Evolutionary conservation across 306 rosid species (phyloP).

Genomic region (Glycine soja): DNA sequence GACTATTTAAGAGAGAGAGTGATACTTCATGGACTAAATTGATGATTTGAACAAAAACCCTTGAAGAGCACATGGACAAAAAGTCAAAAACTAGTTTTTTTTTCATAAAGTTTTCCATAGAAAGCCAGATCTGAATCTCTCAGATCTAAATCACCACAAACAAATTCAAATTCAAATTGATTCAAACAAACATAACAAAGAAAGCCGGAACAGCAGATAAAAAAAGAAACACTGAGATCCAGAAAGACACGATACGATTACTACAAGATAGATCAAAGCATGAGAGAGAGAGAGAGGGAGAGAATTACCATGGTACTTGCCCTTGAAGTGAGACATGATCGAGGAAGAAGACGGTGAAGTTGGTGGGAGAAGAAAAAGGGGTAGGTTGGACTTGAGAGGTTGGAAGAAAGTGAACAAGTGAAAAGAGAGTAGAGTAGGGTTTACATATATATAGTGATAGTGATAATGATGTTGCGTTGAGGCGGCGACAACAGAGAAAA

Average conservation of each 20-base stretch:
- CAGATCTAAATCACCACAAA: background rate
- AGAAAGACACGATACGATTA: background rate
- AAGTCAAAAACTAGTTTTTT: background rate
- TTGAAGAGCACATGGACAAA: background rate
- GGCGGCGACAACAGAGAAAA: background rate
- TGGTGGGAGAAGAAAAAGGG: background rate
- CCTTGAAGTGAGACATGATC: conserved; percentile 53
- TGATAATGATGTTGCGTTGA: background rate
- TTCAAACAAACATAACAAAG: background rate
- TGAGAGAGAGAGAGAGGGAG: background rate
- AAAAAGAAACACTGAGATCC: conserved; percentile 7
- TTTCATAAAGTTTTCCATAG: background rate
- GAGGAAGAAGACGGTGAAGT: background rate
- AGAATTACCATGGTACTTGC: conserved; percentile 52
- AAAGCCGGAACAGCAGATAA: background rate
- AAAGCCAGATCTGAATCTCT: conserved; percentile 38
- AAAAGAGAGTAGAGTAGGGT: background rate
- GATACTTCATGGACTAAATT: too few relatives aligned
- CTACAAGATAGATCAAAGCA: background rate
- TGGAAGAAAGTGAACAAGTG: background rate
- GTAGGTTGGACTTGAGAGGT: background rate
- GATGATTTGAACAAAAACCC: background rate
- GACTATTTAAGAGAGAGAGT: too few relatives aligned
- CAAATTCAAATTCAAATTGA: background rate
- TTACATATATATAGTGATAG: conserved; percentile 14